These are phyloP conservation scores for Schizothecium vesticola DNA, from an alignment of 495 filamentous ascomycete genomes.

Conservation along the genomic window DNA sequence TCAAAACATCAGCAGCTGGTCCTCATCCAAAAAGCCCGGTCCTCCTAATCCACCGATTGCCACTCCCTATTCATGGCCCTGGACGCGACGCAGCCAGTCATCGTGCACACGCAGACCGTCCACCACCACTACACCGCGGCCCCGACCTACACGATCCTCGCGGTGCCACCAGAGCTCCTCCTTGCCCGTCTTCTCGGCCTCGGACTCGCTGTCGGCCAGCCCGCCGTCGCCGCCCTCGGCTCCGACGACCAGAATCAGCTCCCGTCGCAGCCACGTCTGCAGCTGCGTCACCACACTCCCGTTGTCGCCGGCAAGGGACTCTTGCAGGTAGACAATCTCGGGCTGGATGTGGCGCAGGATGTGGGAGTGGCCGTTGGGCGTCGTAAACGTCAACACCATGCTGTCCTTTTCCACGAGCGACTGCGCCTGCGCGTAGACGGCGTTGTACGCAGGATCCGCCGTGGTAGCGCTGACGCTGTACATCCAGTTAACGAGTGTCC, in stretches of 20 bases:
- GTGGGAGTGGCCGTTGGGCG: constrained; percentile 67
- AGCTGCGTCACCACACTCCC: constrained; percentile 65
- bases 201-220: constrained; percentile 85
- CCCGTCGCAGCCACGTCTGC: constrained; percentile 79
- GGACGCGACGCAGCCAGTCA: constrained; percentile 74
- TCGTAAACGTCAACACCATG: constrained; percentile 84
- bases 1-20: constrained; percentile 9
- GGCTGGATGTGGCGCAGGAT: constrained; percentile 79
- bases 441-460: constrained; percentile 60
- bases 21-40: neutral
- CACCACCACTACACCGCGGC: constrained; percentile 80
- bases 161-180: constrained; percentile 73
- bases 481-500: neutral
- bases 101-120: constrained; percentile 72
- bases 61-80: constrained; percentile 39
- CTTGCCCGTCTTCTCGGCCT: constrained; percentile 52
- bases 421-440: constrained; percentile 68
- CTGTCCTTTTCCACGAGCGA: constrained; percentile 72
- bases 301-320: constrained; percentile 65
- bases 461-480: constrained; percentile 29
- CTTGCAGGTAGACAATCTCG: constrained; percentile 78
- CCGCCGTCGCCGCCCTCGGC: constrained; percentile 79
- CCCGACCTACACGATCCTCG: constrained; percentile 73
- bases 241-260: constrained; percentile 74
- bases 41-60: constrained; percentile 45